A percentile compares a stretch with the other conserved stretches of the same genome.
Evolutionary conservation across 75 land plant genomes (phyloP).

Genomic region (Larix kaempferi): DNA sequence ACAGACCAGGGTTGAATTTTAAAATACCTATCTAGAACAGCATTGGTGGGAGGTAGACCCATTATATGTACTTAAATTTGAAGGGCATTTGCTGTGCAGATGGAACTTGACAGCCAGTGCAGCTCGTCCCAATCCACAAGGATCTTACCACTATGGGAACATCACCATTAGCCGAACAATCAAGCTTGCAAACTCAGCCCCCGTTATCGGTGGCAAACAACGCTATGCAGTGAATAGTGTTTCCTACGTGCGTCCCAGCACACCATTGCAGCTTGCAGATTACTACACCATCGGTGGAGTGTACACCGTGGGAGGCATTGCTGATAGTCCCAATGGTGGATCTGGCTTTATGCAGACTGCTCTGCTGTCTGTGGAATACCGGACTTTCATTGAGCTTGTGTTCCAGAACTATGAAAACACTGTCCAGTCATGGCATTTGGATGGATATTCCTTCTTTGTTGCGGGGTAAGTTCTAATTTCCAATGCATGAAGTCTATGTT

Average conservation of each 20-base stretch:
- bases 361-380: slow-evolving; percentile 38
- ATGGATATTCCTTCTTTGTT: slow-evolving; percentile 86
- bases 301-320: slow-evolving; percentile 18
- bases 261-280: slow-evolving; percentile 60
- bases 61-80: background rate
- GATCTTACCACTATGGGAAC: slow-evolving; percentile 62
- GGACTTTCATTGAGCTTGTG: slow-evolving; percentile 72
- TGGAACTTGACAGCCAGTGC: slow-evolving; percentile 60
- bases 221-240: slow-evolving; percentile 54
- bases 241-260: slow-evolving; percentile 35
- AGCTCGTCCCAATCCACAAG: slow-evolving; percentile 62
- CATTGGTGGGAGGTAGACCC: no score
- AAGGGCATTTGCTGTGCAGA: slow-evolving; percentile 14
- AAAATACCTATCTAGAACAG: no score
- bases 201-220: slow-evolving; percentile 23
- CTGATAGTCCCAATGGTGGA: slow-evolving; percentile 21
- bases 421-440: slow-evolving; percentile 82
- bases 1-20: no score
- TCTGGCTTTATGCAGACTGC: slow-evolving; percentile 34
- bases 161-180: slow-evolving; percentile 46
- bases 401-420: slow-evolving; percentile 80
- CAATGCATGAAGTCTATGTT: background rate
- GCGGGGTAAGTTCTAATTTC: slow-evolving; percentile 58
- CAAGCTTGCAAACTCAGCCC: slow-evolving; percentile 23
- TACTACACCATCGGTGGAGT: slow-evolving; percentile 43